Base-by-base conservation (phyloP, 2,329 filamentous ascomycete species). In the Juglanconis juglandina region DNA sequence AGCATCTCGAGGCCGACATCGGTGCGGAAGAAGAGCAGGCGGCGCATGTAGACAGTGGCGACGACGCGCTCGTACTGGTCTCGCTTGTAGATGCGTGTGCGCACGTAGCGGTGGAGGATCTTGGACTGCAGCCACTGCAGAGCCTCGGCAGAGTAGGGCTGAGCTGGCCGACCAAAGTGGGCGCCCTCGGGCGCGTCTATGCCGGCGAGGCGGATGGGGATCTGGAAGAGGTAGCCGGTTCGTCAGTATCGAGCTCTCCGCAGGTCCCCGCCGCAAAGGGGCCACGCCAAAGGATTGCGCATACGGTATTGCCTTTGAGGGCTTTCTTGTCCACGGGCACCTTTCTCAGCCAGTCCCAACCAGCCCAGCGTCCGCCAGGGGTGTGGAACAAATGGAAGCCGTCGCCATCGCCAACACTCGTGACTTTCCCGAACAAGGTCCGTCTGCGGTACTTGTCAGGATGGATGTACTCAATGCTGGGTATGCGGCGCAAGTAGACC, bases 1-100 rank as follows among this genome's bases (percentile, higher is more conserved):
- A 99, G 76, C 93, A 99, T 96, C 73, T 96, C 90, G 63, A 93
- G 77, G 3, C 94, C 92, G 5, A 99, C 90, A 72, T 99, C 93
- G 60, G 83, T 84, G 66, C 86, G 87, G 62, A 91, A 80, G 9
- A 91, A 74, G 67, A 87, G 74, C 53, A 74, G 83, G 59, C 81
- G 83, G 52, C 91, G 84, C 37, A 94, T 85, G 68, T 86, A 91
- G 0, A 94, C 94, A 0, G 91, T 95, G 14, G 89, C 92, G 1
- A 99, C 92, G 5, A 96, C 87, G 50, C 95, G 88, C 65, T 93
- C 89, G 73, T 98, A 99, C 71, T 98, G 95, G 72, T 99, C 96
- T 56, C 87, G 85, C 62, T 87, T 87, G 75, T 93, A 91, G 55
- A 97, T 83, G 68, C 90, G 87, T n/a, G 87, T 90, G 60, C 94